Percentiles rank a stretch among this genome's conserved stretches.
These are phyloP conservation scores for Puccinellia tenuiflora DNA, from an alignment of 176 grass and related monocot species.

Conservation along the genomic window DNA sequence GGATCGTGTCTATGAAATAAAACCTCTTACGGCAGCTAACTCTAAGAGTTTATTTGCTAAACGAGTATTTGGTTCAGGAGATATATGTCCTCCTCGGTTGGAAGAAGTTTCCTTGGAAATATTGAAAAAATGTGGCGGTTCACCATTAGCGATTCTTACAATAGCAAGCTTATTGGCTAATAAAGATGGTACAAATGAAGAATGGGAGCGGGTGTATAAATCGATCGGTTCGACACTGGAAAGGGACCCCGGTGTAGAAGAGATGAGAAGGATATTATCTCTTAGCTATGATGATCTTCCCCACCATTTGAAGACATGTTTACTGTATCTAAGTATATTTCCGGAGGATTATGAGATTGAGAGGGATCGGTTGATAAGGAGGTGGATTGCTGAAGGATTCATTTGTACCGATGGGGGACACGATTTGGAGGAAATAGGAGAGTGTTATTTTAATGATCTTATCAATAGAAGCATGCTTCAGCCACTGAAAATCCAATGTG, in stretches of 20 bases:
- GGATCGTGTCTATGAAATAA: not conserved
- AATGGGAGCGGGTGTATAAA: not conserved
- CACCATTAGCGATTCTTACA: not conserved
- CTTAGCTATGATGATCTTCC: slow-evolving; percentile 43
- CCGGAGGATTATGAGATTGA: slow-evolving; percentile 39
- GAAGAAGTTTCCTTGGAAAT: not conserved
- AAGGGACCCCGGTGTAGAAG: not conserved
- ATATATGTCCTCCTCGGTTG: not conserved
- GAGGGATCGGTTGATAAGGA: slow-evolving; percentile 24
- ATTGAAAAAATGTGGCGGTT: slow-evolving; percentile 1
- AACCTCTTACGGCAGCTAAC: not conserved
- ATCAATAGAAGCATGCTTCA: slow-evolving; percentile 36
- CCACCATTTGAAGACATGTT: slow-evolving; percentile 37
- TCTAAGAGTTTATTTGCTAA: not conserved
- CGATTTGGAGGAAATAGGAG: slow-evolving; percentile 27
- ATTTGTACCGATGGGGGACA: not conserved
- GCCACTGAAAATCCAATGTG: slow-evolving; percentile 4
- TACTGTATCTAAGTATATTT: slow-evolving; percentile 39
- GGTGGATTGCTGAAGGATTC: slow-evolving; percentile 46
- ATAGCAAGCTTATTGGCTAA: not conserved
- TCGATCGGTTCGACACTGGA: not conserved
- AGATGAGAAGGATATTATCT: slow-evolving; percentile 8
- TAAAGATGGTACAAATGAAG: slow-evolving; percentile 1
- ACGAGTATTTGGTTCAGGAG: not conserved
- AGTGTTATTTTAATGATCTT: slow-evolving; percentile 31